Conservation (phyloP, 129 eudicot genomes). For the Artemisia tridentata region DNA sequence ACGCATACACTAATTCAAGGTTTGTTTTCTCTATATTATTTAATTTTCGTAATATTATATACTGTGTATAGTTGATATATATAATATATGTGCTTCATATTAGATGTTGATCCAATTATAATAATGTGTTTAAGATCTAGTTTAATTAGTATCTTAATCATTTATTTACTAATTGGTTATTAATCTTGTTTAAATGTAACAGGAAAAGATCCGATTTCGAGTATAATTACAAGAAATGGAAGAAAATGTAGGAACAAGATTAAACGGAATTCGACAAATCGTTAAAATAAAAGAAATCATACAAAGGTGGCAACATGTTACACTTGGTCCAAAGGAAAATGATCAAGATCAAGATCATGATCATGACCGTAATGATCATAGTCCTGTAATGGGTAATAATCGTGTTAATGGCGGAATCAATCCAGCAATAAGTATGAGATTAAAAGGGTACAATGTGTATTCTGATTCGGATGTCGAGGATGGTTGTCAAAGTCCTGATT, state of each 20-base stretch:
- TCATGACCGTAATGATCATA: not conserved
- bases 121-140: no score
- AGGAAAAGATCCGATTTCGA: not conserved
- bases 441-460: slow-evolving; percentile 40
- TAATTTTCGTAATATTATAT: no score
- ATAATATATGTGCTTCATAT: no score
- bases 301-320: slow-evolving; percentile 68
- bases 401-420: slow-evolving; percentile 47
- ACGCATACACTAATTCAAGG: no score
- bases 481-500: slow-evolving; percentile 75
- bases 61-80: no score
- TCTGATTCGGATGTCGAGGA: slow-evolving; percentile 85
- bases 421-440: slow-evolving; percentile 59
- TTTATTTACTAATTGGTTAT: no score
- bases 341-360: slow-evolving; percentile 1
- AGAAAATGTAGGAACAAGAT: slow-evolving; percentile 54
- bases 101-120: no score
- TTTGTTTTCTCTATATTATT: no score
- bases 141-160: no score
- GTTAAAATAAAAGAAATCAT: slow-evolving; percentile 69
- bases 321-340: slow-evolving; percentile 42
- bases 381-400: slow-evolving; percentile 6
- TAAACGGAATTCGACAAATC: slow-evolving; percentile 74
- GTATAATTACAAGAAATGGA: slow-evolving; percentile 41
- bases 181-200: not conserved